Evolutionary conservation across 2,329 filamentous ascomycete genomes (phyloP).

Genomic region (Macroventuria anomochaeta): DNA sequence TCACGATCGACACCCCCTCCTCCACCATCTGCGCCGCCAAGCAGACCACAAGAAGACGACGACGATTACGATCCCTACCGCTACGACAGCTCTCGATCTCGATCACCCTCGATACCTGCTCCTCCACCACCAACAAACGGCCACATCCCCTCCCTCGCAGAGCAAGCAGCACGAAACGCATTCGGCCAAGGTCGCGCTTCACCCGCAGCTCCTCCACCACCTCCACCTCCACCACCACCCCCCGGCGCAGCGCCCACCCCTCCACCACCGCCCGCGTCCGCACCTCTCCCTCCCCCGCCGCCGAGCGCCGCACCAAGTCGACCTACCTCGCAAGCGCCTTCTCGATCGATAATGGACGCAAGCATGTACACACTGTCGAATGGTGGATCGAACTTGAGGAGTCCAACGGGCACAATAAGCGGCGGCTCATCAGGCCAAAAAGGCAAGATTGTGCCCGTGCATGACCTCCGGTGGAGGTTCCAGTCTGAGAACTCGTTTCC

Average conservation of each 20-base stretch:
- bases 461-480: constrained; percentile 86
- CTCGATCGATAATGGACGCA: constrained; percentile 72
- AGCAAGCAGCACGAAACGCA: constrained; percentile 65
- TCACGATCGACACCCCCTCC: constrained; percentile 29
- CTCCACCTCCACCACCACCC: constrained; percentile 51
- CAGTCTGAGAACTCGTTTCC: constrained; percentile 82
- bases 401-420: constrained; percentile 31
- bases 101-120: constrained; percentile 37
- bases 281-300: constrained; percentile 41
- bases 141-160: constrained; percentile 58
- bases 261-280: constrained; percentile 57
- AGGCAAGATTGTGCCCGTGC: constrained; percentile 61
- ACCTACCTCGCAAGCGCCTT: constrained; percentile 53
- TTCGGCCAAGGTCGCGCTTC: constrained; percentile 53
- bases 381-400: constrained; percentile 39
- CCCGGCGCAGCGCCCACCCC: constrained; percentile 59
- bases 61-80: constrained; percentile 47
- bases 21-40: constrained; percentile 33
- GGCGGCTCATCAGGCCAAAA: constrained; percentile 29
- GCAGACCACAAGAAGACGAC: constrained; percentile 45
- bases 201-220: constrained; percentile 51
- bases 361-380: constrained; percentile 71
- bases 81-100: constrained; percentile 49
- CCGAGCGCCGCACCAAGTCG: constrained; percentile 37
- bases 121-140: constrained; percentile 62